A percentile compares a stretch with the other conserved stretches of the same genome.
phyloP scores from a whole-genome alignment of 2,329 filamentous ascomycete species.

The Beauveria sp. region DNA sequence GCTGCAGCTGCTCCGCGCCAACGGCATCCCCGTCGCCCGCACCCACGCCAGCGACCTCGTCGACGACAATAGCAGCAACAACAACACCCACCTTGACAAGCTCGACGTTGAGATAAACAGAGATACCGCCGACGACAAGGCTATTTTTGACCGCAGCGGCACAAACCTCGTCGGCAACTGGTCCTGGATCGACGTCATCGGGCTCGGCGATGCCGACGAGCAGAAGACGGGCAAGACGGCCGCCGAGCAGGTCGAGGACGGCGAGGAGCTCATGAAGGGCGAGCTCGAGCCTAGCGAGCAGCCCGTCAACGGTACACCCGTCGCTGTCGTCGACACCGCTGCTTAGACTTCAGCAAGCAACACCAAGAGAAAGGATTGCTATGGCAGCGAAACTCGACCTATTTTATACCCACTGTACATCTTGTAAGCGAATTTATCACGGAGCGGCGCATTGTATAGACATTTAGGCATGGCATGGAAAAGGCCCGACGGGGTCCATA shows the following conservation, averaged over 20 bases:
- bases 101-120: slow-evolving; percentile 19
- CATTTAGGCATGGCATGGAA: neutral
- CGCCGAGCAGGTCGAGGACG: slow-evolving; percentile 26
- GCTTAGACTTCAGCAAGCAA: neutral
- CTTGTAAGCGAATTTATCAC: neutral
- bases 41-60: slow-evolving; percentile 44
- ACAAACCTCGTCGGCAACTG: slow-evolving; percentile 37
- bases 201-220: slow-evolving; percentile 32
- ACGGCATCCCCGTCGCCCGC: slow-evolving; percentile 39
- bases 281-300: slow-evolving; percentile 22
- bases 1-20: slow-evolving; percentile 47
- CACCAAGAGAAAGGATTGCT: neutral
- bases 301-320: neutral
- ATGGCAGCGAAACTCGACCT: neutral
- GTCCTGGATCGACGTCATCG: slow-evolving; percentile 46
- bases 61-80: slow-evolving; percentile 27
- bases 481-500: neutral
- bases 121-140: slow-evolving; percentile 36
- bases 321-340: neutral
- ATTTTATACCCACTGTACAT: neutral
- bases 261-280: slow-evolving; percentile 27
- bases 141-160: slow-evolving; percentile 40
- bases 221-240: slow-evolving; percentile 23
- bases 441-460: slow-evolving; percentile 1
- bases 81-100: slow-evolving; percentile 26